Conservation (phyloP, 176 grass and related monocot genomes). For the Pontederia paniculata region DNA sequence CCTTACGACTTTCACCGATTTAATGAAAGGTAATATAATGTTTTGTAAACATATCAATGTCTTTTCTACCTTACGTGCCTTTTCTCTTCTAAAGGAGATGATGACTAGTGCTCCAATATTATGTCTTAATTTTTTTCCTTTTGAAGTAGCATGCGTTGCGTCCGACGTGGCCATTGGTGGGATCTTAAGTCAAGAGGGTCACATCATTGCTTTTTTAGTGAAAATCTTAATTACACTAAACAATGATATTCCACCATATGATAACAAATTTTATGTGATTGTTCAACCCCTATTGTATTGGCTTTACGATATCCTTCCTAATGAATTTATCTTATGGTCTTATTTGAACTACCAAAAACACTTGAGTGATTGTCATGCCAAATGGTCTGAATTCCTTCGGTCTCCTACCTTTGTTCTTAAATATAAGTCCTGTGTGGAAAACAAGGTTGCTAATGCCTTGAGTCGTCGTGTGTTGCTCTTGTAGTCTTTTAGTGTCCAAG, state of each 20-base stretch:
- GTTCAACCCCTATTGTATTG: no score
- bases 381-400: background rate
- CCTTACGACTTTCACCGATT: no score
- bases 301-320: background rate
- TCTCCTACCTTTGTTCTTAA: no score
- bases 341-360: no score
- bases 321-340: background rate
- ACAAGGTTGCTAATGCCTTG: background rate
- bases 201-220: no score
- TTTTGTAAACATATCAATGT: no score
- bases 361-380: no score
- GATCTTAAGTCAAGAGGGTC: no score
- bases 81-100: no score
- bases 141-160: background rate
- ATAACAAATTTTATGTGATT: no score
- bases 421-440: background rate
- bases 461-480: background rate
- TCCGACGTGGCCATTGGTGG: background rate
- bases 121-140: background rate
- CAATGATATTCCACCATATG: background rate
- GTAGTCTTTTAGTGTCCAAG: background rate
- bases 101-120: background rate
- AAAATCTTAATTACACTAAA: background rate
- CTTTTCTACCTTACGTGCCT: no score
- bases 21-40: no score